phyloP scores from a whole-genome alignment of 257 asterid species.

The Capsicum baccatum region DNA sequence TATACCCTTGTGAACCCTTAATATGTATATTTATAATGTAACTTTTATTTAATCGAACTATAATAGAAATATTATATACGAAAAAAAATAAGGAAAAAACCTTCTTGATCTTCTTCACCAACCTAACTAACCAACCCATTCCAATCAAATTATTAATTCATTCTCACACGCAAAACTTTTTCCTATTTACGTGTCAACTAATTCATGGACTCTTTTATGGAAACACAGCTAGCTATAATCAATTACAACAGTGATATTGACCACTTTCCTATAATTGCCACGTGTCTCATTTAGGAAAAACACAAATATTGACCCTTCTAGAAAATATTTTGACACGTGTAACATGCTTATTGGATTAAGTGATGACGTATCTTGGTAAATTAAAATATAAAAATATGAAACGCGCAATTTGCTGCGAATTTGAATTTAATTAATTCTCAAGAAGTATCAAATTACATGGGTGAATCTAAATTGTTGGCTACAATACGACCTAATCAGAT shows the following conservation, averaged over 20 bases:
- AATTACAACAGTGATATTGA: not conserved
- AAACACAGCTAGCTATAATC: not conserved
- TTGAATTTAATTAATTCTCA: no score
- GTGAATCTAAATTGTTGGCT: not conserved
- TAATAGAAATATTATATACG: no score
- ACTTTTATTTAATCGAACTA: no score
- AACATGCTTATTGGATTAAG: not conserved
- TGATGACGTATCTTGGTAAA: not conserved
- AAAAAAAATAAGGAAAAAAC: no score
- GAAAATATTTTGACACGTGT: not conserved
- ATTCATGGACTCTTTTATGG: not conserved
- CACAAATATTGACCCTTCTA: not conserved
- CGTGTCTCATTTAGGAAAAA: not conserved
- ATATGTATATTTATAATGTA: no score
- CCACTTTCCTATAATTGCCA: not conserved
- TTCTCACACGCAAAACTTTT: not conserved
- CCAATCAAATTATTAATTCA: constrained; percentile 22
- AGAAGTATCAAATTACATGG: not conserved
- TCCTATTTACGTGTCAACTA: constrained; percentile 9
- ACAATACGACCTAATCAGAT: no score
- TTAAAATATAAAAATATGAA: no score
- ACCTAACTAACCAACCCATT: not conserved
- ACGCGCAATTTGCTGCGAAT: no score
- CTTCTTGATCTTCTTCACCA: not conserved
- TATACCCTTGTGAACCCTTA: no score